Percentiles rank a stretch among this genome's conserved stretches.
These are phyloP conservation scores for Salicornia ramosissima DNA, from an alignment of 148 eudicot species.

Conservation along the genomic window DNA sequence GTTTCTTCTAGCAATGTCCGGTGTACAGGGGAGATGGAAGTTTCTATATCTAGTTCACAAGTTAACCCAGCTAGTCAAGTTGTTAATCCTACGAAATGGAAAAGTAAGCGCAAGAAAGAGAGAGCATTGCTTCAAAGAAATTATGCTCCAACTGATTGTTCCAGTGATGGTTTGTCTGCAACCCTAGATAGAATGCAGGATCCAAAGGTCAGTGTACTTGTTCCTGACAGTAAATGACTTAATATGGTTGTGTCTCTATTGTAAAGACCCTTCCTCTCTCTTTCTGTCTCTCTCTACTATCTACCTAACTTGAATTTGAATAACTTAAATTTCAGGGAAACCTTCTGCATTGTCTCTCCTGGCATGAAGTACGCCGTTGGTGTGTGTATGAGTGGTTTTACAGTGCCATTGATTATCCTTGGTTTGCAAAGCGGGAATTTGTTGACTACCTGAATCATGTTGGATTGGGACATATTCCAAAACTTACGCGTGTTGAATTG, in stretches of 20 bases:
- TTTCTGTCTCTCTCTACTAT: no score
- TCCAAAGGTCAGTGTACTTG: constrained; percentile 24
- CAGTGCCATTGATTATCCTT: constrained; percentile 48
- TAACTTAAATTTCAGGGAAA: constrained; percentile 27
- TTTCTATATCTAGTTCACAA: constrained; percentile 29
- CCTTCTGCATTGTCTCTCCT: constrained; percentile 27
- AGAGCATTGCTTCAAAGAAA: constrained; percentile 18
- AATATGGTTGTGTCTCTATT: not conserved
- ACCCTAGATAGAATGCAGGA: constrained; percentile 14
- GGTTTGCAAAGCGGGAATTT: constrained; percentile 44
- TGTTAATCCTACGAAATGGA: constrained; percentile 21
- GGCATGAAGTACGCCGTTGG: constrained; percentile 36
- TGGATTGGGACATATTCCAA: constrained; percentile 43
- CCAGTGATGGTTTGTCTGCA: constrained; percentile 17
- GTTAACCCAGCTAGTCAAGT: constrained; percentile 10
- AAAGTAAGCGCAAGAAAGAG: constrained; percentile 28
- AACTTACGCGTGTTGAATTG: constrained; percentile 48
- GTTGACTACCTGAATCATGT: constrained; percentile 41
- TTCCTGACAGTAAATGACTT: not conserved
- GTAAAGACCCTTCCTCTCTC: no score
- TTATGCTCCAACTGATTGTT: constrained; percentile 10
- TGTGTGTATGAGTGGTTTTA: constrained; percentile 49
- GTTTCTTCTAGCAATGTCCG: constrained; percentile 30
- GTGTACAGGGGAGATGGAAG: constrained; percentile 24
- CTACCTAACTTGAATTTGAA: not conserved